These are phyloP conservation scores for Galeopsis tetrahit DNA, from an alignment of 257 asterid genomes.

Conservation along the genomic window DNA sequence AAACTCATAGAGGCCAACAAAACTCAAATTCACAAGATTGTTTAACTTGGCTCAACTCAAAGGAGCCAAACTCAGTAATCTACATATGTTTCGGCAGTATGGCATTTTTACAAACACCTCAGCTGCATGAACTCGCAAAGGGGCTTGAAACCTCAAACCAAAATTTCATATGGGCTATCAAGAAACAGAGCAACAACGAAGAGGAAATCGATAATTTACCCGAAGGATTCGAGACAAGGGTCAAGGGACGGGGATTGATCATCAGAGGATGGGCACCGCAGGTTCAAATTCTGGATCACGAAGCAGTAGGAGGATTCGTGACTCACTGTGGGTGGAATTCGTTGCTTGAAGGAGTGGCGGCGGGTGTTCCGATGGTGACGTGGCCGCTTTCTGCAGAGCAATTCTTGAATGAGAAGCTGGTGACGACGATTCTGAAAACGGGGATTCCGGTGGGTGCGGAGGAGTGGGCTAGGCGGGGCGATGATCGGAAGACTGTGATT, in stretches of 20 bases:
- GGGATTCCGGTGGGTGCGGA: constrained; percentile 49
- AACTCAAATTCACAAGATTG: constrained; percentile 16
- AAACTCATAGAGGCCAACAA: constrained; percentile 31
- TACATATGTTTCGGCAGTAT: constrained; percentile 47
- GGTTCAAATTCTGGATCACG: constrained; percentile 42
- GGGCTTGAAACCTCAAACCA: constrained; percentile 42
- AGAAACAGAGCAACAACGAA: background rate
- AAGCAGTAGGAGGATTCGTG: constrained; percentile 45
- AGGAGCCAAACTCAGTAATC: constrained; percentile 38
- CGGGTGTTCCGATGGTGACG: constrained; percentile 52
- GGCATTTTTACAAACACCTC: constrained; percentile 36
- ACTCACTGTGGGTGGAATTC: constrained; percentile 60
- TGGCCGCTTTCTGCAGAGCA: constrained; percentile 57
- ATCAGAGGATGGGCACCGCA: constrained; percentile 48
- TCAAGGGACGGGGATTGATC: constrained; percentile 35
- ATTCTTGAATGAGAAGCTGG: constrained; percentile 46
- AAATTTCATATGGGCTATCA: constrained; percentile 41
- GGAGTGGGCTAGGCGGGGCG: constrained; percentile 35
- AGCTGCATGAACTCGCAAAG: constrained; percentile 44
- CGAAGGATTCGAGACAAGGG: constrained; percentile 32
- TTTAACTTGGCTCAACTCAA: constrained; percentile 44
- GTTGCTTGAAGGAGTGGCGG: constrained; percentile 37
- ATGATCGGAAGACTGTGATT: constrained; percentile 18
- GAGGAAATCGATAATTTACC: constrained; percentile 22
- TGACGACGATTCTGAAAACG: constrained; percentile 29